These are phyloP conservation scores for Acanthamoeba royreba DNA, from an alignment of 208 protist species.

Conservation along the genomic window DNA sequence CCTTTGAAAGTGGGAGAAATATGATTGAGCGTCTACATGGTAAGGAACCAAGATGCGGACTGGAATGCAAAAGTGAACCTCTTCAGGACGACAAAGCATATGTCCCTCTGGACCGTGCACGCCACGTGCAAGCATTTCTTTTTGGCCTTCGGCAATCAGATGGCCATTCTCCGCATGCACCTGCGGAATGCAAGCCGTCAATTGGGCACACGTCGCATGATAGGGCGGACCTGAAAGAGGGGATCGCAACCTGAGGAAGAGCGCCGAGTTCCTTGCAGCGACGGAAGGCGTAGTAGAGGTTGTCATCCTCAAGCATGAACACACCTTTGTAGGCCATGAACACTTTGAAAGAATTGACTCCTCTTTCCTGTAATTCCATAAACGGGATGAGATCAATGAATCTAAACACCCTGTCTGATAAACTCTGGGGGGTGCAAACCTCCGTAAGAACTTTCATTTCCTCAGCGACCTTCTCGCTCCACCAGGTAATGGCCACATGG, in stretches of 20 bases:
- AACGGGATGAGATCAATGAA: background rate
- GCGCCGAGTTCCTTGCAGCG: conserved; percentile 78
- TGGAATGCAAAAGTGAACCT: background rate
- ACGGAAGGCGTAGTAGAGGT: conserved; percentile 71
- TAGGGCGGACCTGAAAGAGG: background rate
- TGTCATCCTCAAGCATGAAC: conserved; percentile 77
- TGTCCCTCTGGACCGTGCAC: conserved; percentile 82
- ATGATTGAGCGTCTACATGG: background rate
- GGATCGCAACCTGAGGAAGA: conserved; percentile 58
- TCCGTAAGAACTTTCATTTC: conserved; percentile 79
- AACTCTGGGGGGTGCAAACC: background rate
- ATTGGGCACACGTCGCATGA: background rate
- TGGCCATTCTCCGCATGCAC: conserved; percentile 86
- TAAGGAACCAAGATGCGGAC: background rate
- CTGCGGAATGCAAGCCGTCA: background rate
- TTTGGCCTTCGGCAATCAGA: conserved; percentile 67
- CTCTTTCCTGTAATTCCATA: conserved; percentile 23
- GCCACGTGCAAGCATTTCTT: conserved; percentile 70
- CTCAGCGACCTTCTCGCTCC: conserved; percentile 71
- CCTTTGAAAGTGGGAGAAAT: too few relatives aligned
- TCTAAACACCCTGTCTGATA: background rate
- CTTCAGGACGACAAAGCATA: conserved; percentile 70
- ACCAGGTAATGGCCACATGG: conserved; percentile 82
- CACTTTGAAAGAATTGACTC: conserved; percentile 84
- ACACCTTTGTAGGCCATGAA: conserved; percentile 86